Base-by-base conservation (phyloP, 768 basidiomycete species). In the Coprinellus aureogranulatus region DNA sequence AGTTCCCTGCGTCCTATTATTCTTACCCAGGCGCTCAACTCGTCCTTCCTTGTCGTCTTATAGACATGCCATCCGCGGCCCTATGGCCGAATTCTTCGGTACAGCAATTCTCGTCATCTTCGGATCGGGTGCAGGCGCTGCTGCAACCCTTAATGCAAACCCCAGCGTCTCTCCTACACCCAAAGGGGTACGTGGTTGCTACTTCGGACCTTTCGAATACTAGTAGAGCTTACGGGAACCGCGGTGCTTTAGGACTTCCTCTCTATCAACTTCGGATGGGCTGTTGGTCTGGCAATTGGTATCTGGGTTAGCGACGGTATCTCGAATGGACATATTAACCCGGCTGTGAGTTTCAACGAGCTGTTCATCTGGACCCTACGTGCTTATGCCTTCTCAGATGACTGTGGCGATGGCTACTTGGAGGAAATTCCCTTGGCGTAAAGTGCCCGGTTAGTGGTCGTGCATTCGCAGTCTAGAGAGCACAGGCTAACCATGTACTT, bases 251-350 rank as follows among this genome's bases (percentile, higher is more conserved):
- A 84, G 82, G 66, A 72, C 46, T 83, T 75, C 57, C 61, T 81
- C 3, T 78, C 82, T 14, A 72, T 83, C 53, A 77, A 70, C 60
- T 73, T 85, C 40, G 82, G 81, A 34, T 87, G 85, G 84, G 84
- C 76, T 4, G 67, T 77, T 54, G 57, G 57, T 26, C 74, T 82
- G 3, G 81, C 84, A 10, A 72, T 89, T 67, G 89, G 86, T 30
- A 86, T 86, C 8, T 90, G 86, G 86, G 77, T 84, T 2, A 79
- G 79, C 23, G 79, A 78, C 51, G 84, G 85, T 46, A 79, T 88
- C 55, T 89, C 89, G 46, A 88, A 87, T 4, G 89, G 87, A 27
- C 89, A 91, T 64, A 81, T 89, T 59, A 90, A 90, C 65, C 88
- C 88, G 39, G 85, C 86, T 27, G 87, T 85, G 68, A n/a, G 77